Evolutionary conservation across 2,329 filamentous ascomycete genomes (phyloP), one percentile per base, ranked within the genome.

Genomic region (Leptographium lundbergii): DNA sequence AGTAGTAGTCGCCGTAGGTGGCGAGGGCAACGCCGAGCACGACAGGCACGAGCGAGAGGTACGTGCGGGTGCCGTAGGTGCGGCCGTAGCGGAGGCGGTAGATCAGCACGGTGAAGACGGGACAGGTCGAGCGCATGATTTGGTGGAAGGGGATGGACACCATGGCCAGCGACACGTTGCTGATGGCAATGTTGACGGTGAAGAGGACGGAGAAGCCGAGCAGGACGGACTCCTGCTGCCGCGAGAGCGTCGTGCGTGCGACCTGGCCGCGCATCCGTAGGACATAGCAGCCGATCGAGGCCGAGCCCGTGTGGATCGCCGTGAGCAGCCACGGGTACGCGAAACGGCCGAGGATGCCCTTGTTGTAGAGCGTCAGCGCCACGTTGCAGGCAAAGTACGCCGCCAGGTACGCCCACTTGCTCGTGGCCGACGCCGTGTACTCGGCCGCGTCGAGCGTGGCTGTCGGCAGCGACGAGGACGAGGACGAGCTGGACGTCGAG

Each of bases 61-160:
- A 85, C 17, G 81, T 84, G 63, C 75, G 72, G 36, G 66, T 73
- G 60, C 77, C 75, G 69, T 84, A 85, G 22, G 74, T 76, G 58
- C 80, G 77, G 61, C 72, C 69, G 67, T 80, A 84, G 66, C 76
- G 75, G 56, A 80, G 66, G 57, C 79, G 78, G 72, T 81, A 84
- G 67, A 85, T 82, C 62, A 82, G 68, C 59, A 84, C 79, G 57
- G 82, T 83, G 67, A 84, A 81, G 65, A 84, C 75, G 32, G 82
- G 82, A 61, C 77, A 80, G 24, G 81, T 80, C 61, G 82, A 82
- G 63, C 82, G 77, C 69, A 85, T 78, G 60, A 83, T 81, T 68
- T 85, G 82, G 69, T 85, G 83, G 69, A 85, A 85, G 2, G 82
- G 79, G n/a, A 85, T 79, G 0, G 82, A 84, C 24, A 65, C 63